phyloP scores from a whole-genome alignment of 768 basidiomycete genomes.

The Kwoniella sp. region DNA sequence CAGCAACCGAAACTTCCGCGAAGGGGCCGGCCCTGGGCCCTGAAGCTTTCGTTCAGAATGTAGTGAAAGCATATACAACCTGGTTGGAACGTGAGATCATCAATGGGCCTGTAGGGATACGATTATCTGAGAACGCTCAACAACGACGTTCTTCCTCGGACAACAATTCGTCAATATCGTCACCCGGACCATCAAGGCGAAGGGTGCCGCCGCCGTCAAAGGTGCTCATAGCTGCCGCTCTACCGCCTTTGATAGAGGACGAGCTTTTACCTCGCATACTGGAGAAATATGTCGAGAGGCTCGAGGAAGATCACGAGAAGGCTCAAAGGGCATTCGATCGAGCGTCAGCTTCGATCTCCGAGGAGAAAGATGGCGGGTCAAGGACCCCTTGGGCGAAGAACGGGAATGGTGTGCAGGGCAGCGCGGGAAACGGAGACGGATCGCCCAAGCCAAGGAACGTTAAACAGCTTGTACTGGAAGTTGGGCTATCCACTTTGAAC shows the following conservation, averaged over 20 bases:
- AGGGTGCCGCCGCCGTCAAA: constrained; percentile 26
- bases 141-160: background rate
- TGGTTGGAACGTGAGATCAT: constrained; percentile 35
- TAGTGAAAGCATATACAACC: constrained; percentile 27
- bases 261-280: constrained; percentile 40
- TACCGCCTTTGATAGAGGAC: constrained; percentile 44
- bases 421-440: background rate
- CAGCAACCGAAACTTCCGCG: constrained; percentile 32
- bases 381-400: constrained; percentile 20
- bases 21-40: constrained; percentile 37
- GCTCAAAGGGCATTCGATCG: constrained; percentile 30
- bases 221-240: constrained; percentile 36
- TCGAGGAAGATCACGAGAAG: constrained; percentile 46
- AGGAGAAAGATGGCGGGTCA: constrained; percentile 10
- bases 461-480: constrained; percentile 23
- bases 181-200: constrained; percentile 3
- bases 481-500: constrained; percentile 36
- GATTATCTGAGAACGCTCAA: constrained; percentile 22
- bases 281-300: constrained; percentile 49
- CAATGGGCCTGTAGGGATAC: constrained; percentile 33
- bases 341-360: background rate
- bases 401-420: background rate
- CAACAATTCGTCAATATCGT: background rate
- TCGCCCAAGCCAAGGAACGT: constrained; percentile 6
- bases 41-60: constrained; percentile 28